Evolutionary conservation across 2,329 filamentous ascomycete genomes (phyloP).

Genomic region (Kalmusia sp.): DNA sequence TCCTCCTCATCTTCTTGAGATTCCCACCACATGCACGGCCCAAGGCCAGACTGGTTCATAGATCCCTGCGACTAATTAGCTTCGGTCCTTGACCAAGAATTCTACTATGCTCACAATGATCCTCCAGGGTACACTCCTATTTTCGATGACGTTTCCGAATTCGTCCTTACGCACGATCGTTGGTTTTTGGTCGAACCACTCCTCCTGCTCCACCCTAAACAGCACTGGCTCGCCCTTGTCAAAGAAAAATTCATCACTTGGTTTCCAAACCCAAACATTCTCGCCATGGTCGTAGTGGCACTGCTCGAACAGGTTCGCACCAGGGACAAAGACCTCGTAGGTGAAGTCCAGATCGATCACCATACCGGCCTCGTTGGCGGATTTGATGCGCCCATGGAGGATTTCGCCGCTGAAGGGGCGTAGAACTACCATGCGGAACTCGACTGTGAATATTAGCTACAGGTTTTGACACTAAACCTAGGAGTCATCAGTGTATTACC

Average conservation of each 20-base stretch:
- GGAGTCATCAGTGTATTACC: constrained; percentile 64
- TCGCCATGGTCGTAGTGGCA: constrained; percentile 76
- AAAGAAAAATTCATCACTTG: constrained; percentile 79
- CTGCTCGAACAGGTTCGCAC: constrained; percentile 41
- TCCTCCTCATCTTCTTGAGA: constrained; percentile 34
- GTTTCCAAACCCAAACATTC: constrained; percentile 84
- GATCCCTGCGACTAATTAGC: constrained; percentile 45
- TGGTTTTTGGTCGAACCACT: constrained; percentile 92
- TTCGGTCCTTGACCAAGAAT: neutral
- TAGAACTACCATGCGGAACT: constrained; percentile 93
- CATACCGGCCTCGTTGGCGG: constrained; percentile 74
- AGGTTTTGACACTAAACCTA: neutral
- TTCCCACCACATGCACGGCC: constrained; percentile 57
- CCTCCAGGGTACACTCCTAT: constrained; percentile 72
- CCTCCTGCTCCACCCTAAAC: constrained; percentile 83
- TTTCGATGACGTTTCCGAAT: constrained; percentile 66
- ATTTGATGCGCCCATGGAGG: constrained; percentile 82
- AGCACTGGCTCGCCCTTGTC: constrained; percentile 90
- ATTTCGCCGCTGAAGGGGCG: constrained; percentile 96
- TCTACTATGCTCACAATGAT: constrained; percentile 56
- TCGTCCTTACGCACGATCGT: constrained; percentile 72
- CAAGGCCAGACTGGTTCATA: constrained; percentile 57
- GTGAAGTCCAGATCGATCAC: constrained; percentile 89
- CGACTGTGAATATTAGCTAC: constrained; percentile 63
- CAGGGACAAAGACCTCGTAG: constrained; percentile 83